A percentile compares a stretch with the other conserved stretches of the same genome.
These are phyloP conservation scores for Phytophthora foliorum DNA, from an alignment of 352 stramenopile species.

Conservation along the genomic window DNA sequence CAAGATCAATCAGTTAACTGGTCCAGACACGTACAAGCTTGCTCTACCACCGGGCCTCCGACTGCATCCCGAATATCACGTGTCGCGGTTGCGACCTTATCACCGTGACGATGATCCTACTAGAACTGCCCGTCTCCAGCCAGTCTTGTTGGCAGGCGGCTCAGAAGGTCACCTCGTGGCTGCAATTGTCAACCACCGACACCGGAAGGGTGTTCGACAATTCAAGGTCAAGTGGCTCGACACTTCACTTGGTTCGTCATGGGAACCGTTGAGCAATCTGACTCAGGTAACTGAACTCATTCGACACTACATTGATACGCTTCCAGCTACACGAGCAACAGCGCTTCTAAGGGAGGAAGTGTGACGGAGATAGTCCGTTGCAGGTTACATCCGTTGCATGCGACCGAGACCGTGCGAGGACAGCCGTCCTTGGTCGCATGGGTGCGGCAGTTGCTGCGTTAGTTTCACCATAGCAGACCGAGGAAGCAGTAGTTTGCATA, in stretches of 20 bases:
- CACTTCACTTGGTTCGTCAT: conserved; percentile 22
- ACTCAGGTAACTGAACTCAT: conserved; percentile 9
- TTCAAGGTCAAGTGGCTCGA: conserved; percentile 25
- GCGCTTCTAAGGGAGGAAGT: conserved; percentile 17
- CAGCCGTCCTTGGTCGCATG: too few species aligned
- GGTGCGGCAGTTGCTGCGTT: too few species aligned
- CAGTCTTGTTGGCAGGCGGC: conserved; percentile 10
- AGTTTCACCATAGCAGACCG: too few species aligned
- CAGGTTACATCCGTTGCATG: too few species aligned
- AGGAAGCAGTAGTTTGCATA: too few species aligned
- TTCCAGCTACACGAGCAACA: conserved; percentile 14
- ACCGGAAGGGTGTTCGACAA: conserved; percentile 10
- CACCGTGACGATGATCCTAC: conserved; percentile 7
- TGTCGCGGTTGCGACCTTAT: conserved; percentile 5
- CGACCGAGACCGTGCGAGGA: too few species aligned
- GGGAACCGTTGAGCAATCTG: conserved; percentile 11
- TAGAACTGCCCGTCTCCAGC: not conserved
- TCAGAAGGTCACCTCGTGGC: conserved; percentile 18
- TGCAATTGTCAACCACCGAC: conserved; percentile 1
- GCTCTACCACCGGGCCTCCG: conserved; percentile 1
- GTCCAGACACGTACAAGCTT: conserved; percentile 1
- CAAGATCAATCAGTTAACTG: not conserved
- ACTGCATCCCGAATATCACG: conserved; percentile 5
- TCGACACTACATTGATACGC: conserved; percentile 14
- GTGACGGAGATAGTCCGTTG: too few species aligned